These are phyloP conservation scores for Verticillium dahliae DNA, from an alignment of 2,329 filamentous ascomycete species.

Conservation along the genomic window DNA sequence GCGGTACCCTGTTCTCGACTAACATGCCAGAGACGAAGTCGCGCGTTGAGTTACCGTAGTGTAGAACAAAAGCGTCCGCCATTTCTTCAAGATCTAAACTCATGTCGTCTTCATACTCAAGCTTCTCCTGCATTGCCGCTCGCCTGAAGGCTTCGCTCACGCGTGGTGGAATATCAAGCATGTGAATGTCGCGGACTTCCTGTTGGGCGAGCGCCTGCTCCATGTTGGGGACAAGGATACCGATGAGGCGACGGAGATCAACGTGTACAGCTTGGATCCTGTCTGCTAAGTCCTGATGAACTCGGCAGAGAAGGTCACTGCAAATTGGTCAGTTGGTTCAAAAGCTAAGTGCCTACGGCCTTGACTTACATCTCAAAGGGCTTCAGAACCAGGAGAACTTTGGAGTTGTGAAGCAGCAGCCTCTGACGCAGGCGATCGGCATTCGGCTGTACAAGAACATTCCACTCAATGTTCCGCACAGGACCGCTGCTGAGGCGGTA, in stretches of 20 bases:
- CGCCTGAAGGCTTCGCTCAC: slow-evolving; percentile 12
- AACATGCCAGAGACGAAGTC: slow-evolving; percentile 16
- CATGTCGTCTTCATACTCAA: not conserved
- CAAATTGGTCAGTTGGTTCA: no score
- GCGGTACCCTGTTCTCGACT: slow-evolving; percentile 16
- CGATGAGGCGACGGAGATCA: slow-evolving; percentile 13
- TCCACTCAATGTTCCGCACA: slow-evolving; percentile 27
- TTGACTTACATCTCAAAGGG: slow-evolving; percentile 27
- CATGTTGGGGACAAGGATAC: slow-evolving; percentile 13
- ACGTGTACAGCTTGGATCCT: slow-evolving; percentile 8
- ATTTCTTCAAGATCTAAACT: slow-evolving; percentile 15
- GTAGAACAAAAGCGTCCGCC: slow-evolving; percentile 24
- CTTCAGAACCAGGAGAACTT: slow-evolving; percentile 23
- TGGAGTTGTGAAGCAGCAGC: slow-evolving; percentile 26
- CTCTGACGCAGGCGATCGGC: slow-evolving; percentile 23
- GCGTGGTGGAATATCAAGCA: slow-evolving; percentile 12
- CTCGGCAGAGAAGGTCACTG: slow-evolving; percentile 23
- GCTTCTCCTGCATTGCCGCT: slow-evolving; percentile 2
- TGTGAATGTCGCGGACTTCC: slow-evolving; percentile 3
- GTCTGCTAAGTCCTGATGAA: slow-evolving; percentile 16
- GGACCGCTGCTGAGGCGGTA: slow-evolving; percentile 18
- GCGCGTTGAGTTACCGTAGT: slow-evolving; percentile 18
- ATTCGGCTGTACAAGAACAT: slow-evolving; percentile 23
- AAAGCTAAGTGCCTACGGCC: no score
- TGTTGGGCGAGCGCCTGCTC: slow-evolving; percentile 11